phyloP scores from a whole-genome alignment of 495 filamentous ascomycete species.

The Cercophora scortea region DNA sequence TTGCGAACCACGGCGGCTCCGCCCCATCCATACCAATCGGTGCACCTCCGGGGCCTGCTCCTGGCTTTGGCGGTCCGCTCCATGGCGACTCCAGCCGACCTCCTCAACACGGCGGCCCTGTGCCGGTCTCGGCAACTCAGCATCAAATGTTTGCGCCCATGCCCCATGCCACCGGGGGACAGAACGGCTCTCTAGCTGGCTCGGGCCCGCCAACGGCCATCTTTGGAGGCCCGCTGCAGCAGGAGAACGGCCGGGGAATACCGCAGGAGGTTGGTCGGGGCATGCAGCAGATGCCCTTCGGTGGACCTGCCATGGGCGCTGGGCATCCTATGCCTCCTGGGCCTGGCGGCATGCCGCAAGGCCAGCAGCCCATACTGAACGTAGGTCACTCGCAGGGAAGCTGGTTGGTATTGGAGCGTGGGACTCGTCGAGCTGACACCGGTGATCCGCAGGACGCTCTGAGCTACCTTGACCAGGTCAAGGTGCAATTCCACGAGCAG shows the following conservation, averaged over 20 bases:
- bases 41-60: slow-evolving; percentile 53
- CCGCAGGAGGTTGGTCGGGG: slow-evolving; percentile 29
- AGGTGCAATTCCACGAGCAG: slow-evolving; percentile 93
- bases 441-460: slow-evolving; percentile 67
- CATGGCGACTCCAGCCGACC: slow-evolving; percentile 51
- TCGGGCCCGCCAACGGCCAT: slow-evolving; percentile 28
- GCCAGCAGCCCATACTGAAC: slow-evolving; percentile 94
- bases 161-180: slow-evolving; percentile 38
- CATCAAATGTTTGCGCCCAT: slow-evolving; percentile 56
- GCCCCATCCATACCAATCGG: slow-evolving; percentile 55
- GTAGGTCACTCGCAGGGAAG: slow-evolving; percentile 40
- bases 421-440: slow-evolving; percentile 3
- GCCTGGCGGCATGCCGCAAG: slow-evolving; percentile 53
- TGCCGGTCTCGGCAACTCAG: slow-evolving; percentile 45
- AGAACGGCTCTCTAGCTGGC: slow-evolving; percentile 14
- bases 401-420: background rate
- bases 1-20: slow-evolving; percentile 62
- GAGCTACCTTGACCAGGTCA: slow-evolving; percentile 97
- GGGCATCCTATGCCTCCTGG: slow-evolving; percentile 24
- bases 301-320: slow-evolving; percentile 15
- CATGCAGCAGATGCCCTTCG: slow-evolving; percentile 41
- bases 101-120: slow-evolving; percentile 56
- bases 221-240: slow-evolving; percentile 44
- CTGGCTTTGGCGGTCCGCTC: slow-evolving; percentile 60
- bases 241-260: slow-evolving; percentile 33